These are phyloP conservation scores for Arbutus unedo DNA, from an alignment of 148 eudicot species.

Conservation along the genomic window DNA sequence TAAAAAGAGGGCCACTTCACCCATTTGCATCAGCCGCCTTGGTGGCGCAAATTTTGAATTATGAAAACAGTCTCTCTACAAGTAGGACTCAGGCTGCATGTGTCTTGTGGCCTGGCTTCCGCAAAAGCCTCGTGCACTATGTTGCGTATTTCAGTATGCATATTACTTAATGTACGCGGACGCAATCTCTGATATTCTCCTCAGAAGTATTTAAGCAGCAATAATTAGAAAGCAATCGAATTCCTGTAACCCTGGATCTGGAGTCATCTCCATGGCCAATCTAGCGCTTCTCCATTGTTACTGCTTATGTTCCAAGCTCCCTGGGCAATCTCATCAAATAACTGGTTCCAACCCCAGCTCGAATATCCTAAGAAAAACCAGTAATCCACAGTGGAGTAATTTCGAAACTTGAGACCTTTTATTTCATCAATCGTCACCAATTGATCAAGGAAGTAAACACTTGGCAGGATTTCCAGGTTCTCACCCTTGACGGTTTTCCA, in stretches of 20 bases:
- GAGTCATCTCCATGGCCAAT: conserved; percentile 54
- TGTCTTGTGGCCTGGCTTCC: neutral
- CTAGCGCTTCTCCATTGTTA: conserved; percentile 29
- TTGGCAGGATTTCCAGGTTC: conserved; percentile 43
- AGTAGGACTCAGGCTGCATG: neutral
- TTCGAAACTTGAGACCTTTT: conserved; percentile 43
- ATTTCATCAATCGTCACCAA: conserved; percentile 34
- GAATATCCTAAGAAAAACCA: conserved; percentile 89
- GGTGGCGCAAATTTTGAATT: neutral
- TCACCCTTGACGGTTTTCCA: conserved; percentile 25
- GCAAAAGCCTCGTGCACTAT: neutral
- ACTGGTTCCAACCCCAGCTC: conserved; percentile 77
- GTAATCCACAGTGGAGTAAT: conserved; percentile 39
- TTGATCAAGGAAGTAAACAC: conserved; percentile 59
- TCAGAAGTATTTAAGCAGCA: neutral
- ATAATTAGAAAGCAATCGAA: neutral
- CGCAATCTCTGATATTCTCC: neutral
- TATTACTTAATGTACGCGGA: neutral
- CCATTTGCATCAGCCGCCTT: neutral
- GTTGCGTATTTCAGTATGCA: neutral
- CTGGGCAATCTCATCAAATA: conserved; percentile 60
- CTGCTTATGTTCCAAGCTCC: conserved; percentile 60
- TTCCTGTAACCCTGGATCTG: neutral
- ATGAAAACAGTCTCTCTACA: neutral
- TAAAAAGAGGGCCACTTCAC: neutral